These are phyloP conservation scores for Penicillium sp. DNA, from an alignment of 2,329 filamentous ascomycete genomes.

Conservation along the genomic window DNA sequence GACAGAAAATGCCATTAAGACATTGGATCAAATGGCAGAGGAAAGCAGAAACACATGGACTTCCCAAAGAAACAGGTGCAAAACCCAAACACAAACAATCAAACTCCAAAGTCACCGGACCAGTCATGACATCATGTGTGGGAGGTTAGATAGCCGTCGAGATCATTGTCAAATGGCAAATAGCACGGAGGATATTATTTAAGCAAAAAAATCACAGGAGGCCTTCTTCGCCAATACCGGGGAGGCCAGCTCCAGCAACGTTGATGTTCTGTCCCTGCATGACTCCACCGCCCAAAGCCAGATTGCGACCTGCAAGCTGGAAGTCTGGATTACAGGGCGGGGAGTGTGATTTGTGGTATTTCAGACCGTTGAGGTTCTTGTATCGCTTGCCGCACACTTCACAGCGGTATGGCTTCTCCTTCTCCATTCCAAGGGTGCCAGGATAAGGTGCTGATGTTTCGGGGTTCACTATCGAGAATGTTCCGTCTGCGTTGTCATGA, in stretches of 20 bases:
- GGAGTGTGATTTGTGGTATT: slow-evolving; percentile 88
- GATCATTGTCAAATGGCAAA: slow-evolving; percentile 27
- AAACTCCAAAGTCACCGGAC: slow-evolving; percentile 25
- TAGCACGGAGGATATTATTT: slow-evolving; percentile 20
- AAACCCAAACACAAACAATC: slow-evolving; percentile 3
- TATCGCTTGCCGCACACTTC: slow-evolving; percentile 97
- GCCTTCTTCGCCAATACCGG: slow-evolving; percentile 47
- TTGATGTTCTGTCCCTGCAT: slow-evolving; percentile 50
- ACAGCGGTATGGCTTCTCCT: slow-evolving; percentile 98
- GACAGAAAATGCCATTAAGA: slow-evolving; percentile 4
- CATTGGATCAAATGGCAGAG: slow-evolving; percentile 4
- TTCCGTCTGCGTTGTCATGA: slow-evolving; percentile 94
- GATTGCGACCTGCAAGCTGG: slow-evolving; percentile 50
- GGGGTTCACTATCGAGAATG: slow-evolving; percentile 96
- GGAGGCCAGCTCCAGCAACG: slow-evolving; percentile 49
- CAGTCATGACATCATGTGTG: slow-evolving; percentile 27
- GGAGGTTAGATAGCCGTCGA: slow-evolving; percentile 23
- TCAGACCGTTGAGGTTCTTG: slow-evolving; percentile 97
- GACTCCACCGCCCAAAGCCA: slow-evolving; percentile 42
- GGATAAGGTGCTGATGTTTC: slow-evolving; percentile 93
- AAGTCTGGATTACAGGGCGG: slow-evolving; percentile 87
- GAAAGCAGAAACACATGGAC: slow-evolving; percentile 5
- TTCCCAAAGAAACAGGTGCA: slow-evolving; percentile 3
- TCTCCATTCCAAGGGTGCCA: slow-evolving; percentile 98
- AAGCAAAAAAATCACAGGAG: slow-evolving; percentile 30